Evolutionary conservation across 352 stramenopile species (phyloP).

Genomic region (Plasmopara halstedii): DNA sequence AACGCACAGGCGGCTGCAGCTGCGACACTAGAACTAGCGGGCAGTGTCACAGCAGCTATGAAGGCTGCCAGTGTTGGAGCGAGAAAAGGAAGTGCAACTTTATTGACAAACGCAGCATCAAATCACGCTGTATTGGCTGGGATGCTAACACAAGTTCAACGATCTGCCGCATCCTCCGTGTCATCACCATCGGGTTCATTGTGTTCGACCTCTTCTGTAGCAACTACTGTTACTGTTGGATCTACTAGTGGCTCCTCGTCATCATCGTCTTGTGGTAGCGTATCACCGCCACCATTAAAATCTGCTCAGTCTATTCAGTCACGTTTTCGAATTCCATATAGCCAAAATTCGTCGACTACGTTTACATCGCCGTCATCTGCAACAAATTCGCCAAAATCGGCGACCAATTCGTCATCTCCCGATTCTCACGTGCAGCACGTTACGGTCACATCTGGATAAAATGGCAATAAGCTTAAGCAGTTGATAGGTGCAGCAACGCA

Average conservation of each 20-base stretch:
- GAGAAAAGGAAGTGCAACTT: conserved; percentile 8
- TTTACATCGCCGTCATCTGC: conserved; percentile 32
- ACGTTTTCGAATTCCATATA: conserved; percentile 29
- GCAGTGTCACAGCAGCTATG: conserved; percentile 21
- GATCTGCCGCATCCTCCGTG: conserved; percentile 10
- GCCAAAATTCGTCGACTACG: conserved; percentile 35
- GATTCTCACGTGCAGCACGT: conserved; percentile 58
- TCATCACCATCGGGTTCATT: conserved; percentile 17
- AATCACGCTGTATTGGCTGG: conserved; percentile 11
- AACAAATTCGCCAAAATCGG: conserved; percentile 26
- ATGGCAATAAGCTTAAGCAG: conserved; percentile 10
- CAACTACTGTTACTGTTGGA: conserved; percentile 16
- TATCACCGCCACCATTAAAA: conserved; percentile 14
- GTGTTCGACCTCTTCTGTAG: conserved; percentile 19
- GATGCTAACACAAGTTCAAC: conserved; percentile 19
- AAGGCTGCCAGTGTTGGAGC: conserved; percentile 14
- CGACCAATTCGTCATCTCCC: conserved; percentile 35
- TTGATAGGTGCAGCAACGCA: conserved; percentile 15
- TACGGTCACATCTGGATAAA: conserved; percentile 60
- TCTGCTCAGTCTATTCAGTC: conserved; percentile 24
- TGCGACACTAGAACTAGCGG: conserved; percentile 25
- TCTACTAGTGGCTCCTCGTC: conserved; percentile 26
- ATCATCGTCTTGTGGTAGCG: conserved; percentile 15
- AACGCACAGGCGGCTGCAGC: conserved; percentile 26
- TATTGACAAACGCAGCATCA: conserved; percentile 1